Evolutionary conservation across 441 rosid species (phyloP).

Genomic region (Pelargonium myrrhifolium): DNA sequence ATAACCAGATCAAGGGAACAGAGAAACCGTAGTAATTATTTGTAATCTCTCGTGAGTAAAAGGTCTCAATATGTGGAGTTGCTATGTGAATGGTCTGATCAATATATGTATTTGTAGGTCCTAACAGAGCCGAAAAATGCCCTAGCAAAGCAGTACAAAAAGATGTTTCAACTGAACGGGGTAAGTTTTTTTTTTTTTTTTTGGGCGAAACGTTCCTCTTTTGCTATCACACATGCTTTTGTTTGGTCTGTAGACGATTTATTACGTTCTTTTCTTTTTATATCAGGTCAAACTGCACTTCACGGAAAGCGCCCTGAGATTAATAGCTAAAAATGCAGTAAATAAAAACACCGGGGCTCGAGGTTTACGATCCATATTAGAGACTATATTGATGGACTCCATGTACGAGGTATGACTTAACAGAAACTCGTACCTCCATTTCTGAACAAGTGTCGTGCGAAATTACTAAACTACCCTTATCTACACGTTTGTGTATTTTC

Average conservation of each 20-base stretch:
- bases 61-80: no score
- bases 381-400: slow-evolving; percentile 85
- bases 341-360: slow-evolving; percentile 90
- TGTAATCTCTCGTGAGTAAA: no score
- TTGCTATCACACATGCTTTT: no score
- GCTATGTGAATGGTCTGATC: not conserved
- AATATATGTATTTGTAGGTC: slow-evolving; percentile 42
- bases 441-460: no score
- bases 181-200: no score
- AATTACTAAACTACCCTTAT: no score
- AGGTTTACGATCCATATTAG: slow-evolving; percentile 76
- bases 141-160: slow-evolving; percentile 88
- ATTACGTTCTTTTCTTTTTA: slow-evolving; percentile 9
- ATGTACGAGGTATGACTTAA: slow-evolving; percentile 77
- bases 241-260: not conserved
- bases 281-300: slow-evolving; percentile 83
- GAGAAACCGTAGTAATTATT: no score
- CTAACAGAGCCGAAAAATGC: slow-evolving; percentile 95
- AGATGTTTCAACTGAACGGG: slow-evolving; percentile 85
- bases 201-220: no score
- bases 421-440: no score
- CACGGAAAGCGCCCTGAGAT: slow-evolving; percentile 61
- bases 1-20: no score
- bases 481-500: no score
- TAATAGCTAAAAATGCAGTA: slow-evolving; percentile 79